Base-by-base conservation (phyloP, 768 basidiomycete genomes). In the Boletus vinaceobasis region DNA sequence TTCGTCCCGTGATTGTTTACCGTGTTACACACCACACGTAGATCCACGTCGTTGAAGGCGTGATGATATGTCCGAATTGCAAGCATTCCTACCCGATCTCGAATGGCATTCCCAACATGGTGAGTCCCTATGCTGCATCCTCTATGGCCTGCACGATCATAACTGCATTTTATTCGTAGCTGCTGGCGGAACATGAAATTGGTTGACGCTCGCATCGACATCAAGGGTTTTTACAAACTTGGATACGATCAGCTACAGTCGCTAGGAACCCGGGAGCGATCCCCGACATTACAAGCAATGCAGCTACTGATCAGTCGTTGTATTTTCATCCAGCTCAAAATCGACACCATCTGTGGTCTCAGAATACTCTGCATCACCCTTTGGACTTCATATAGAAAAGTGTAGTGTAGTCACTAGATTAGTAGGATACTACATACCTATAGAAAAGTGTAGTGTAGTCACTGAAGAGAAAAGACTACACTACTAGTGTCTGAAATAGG, bases 61-160 rank as follows among this genome's bases (percentile, higher is more conserved):
- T 79, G 7, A 97, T 99, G 96, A 81, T 86, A 32, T 98, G 96
- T 71, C 88, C 89, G 23, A 93, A 90, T 60, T 99, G 96, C 74
- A 81, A 79, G 21, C 96, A 98, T 62, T 77, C 85, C 17, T 98
- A 97, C 65, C 85, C 87, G 26, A 92, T 99, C 64, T 86, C 84
- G 45, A 95, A 87, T 66, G 95, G 95, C 13, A 98, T 99, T 58
- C 94, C 96, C 7, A 98, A 98, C 77, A 98, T 98, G 96, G 96
- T 95, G 58, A 59, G 63, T 46, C n/a, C 7, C n/a, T 5, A 3
- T 36, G 8, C 76, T 42, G 17, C 42, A 36, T 38, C 26, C 8
- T 38, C 23, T 21, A 17, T 40, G 11, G 27, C 42, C 3, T 45
- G 21, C 32, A 55, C 38, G 43, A 23, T 49, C 44, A 39, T 53